Conservation (phyloP, 1,284 basidiomycete species). For the Pseudozyma pruni region DNA sequence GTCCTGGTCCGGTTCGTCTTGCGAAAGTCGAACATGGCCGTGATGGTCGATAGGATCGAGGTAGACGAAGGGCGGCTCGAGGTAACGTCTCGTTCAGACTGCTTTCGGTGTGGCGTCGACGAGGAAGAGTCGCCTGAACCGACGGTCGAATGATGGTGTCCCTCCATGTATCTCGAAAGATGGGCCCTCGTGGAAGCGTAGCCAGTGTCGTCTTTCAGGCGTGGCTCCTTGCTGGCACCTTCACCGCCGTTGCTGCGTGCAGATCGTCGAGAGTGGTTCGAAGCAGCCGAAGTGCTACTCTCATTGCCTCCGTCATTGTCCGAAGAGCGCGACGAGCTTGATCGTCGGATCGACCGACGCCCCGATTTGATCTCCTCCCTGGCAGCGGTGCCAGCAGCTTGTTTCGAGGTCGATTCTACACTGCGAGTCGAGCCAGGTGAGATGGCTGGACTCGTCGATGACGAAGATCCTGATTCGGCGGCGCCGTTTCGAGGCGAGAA, state of each 20-base stretch:
- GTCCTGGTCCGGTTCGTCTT: conserved; percentile 29
- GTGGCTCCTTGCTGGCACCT: conserved; percentile 6
- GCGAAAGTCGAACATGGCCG: conserved; percentile 32
- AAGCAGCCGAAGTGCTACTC: conserved; percentile 42
- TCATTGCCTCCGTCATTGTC: conserved; percentile 42
- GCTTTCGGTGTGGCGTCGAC: conserved; percentile 5
- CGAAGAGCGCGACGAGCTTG: conserved; percentile 26
- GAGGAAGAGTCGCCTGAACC: neutral
- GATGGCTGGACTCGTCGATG: conserved; percentile 32
- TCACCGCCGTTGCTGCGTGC: conserved; percentile 13
- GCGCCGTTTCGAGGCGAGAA: conserved; percentile 38
- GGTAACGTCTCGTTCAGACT: conserved; percentile 8
- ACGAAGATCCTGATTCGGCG: conserved; percentile 33
- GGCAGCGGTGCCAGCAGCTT: neutral
- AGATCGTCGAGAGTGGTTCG: conserved; percentile 35
- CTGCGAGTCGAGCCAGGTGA: conserved; percentile 32
- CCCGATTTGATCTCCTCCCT: conserved; percentile 19
- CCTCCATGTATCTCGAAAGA: conserved; percentile 44
- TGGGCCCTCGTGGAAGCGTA: conserved; percentile 43
- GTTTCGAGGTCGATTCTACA: conserved; percentile 8
- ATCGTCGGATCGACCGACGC: conserved; percentile 10
- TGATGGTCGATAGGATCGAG: conserved; percentile 33
- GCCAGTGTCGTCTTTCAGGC: conserved; percentile 31
- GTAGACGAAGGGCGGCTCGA: conserved; percentile 7
- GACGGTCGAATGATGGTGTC: conserved; percentile 9